A percentile compares a stretch with the other conserved stretches of the same genome.
Conservation (phyloP, 2,329 filamentous ascomycete species). For the Cadophora sp. region DNA sequence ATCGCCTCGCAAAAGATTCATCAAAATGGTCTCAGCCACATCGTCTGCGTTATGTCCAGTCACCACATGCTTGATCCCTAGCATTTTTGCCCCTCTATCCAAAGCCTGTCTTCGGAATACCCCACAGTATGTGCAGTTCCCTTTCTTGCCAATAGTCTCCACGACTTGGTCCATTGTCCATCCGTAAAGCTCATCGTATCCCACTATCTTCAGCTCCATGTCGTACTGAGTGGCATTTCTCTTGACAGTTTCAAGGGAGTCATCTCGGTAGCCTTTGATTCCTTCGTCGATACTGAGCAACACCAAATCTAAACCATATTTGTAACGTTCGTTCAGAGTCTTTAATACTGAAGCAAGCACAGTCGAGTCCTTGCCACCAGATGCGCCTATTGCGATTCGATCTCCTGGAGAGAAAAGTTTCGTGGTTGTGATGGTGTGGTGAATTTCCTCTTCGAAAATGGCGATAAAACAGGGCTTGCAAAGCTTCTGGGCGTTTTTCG, state of each 20-base stretch:
- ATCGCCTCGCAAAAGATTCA: constrained; percentile 94
- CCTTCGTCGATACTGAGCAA: constrained; percentile 95
- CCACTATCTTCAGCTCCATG: constrained; percentile 90
- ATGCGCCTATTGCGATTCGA: constrained; percentile 90
- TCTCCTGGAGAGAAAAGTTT: constrained; percentile 85
- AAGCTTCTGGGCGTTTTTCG: constrained; percentile 93
- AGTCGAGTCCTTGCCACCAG: constrained; percentile 96
- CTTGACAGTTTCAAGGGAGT: constrained; percentile 95
- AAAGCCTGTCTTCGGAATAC: constrained; percentile 94
- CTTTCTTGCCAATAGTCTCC: constrained; percentile 94
- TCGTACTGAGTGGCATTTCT: constrained; percentile 89
- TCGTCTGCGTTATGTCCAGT: constrained; percentile 98
- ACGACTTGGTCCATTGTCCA: constrained; percentile 99
- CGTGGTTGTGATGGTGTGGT: constrained; percentile 86
- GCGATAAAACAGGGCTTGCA: constrained; percentile 88
- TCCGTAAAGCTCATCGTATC: constrained; percentile 92
- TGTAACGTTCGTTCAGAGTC: constrained; percentile 87
- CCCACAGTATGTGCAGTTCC: constrained; percentile 98
- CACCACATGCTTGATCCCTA: constrained; percentile 91
- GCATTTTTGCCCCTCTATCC: constrained; percentile 86
- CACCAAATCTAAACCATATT: constrained; percentile 85
- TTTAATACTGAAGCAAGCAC: constrained; percentile 94
- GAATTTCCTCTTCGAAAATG: constrained; percentile 91
- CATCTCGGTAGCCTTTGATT: constrained; percentile 95
- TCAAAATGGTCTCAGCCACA: constrained; percentile 94